Conservation (phyloP, 768 basidiomycete genomes). For the Clathrus columnatus region DNA sequence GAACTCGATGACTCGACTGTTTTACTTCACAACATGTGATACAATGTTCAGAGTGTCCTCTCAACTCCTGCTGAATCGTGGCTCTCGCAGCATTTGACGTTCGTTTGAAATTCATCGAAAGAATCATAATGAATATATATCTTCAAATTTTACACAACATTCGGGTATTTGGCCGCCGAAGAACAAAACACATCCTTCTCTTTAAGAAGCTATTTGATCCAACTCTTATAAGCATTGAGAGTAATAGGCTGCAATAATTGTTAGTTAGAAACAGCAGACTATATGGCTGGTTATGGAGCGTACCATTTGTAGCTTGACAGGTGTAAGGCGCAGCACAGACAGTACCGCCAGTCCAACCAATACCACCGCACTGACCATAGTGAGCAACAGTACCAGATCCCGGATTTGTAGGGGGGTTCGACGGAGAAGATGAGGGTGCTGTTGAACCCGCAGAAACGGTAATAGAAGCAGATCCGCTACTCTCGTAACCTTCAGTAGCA, state of each 20-base stretch:
- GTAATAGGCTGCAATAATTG: not conserved
- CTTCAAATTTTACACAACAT: no score
- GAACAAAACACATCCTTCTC: no score
- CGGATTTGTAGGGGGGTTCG: not conserved
- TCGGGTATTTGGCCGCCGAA: no score
- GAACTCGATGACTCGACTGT: no score
- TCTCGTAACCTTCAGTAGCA: slow-evolving; percentile 37
- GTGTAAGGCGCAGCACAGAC: slow-evolving; percentile 7
- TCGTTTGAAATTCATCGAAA: no score
- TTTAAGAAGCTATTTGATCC: no score
- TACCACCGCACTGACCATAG: slow-evolving; percentile 8
- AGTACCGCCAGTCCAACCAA: slow-evolving; percentile 9
- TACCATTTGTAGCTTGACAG: slow-evolving; percentile 2
- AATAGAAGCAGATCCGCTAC: slow-evolving; percentile 32
- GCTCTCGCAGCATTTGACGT: no score
- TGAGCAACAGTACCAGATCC: not conserved
- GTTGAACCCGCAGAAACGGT: slow-evolving; percentile 5
- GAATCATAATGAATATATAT: no score
- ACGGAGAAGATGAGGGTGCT: not conserved
- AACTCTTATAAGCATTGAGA: not conserved
- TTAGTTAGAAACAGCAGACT: not conserved
- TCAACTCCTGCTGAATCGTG: no score
- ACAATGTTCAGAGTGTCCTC: no score
- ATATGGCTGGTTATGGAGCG: not conserved
- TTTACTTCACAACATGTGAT: no score